A percentile compares a stretch with the other conserved stretches of the same genome.
Evolutionary conservation across 345 rosid genomes (phyloP).

Genomic region (Nasturtium officinale): DNA sequence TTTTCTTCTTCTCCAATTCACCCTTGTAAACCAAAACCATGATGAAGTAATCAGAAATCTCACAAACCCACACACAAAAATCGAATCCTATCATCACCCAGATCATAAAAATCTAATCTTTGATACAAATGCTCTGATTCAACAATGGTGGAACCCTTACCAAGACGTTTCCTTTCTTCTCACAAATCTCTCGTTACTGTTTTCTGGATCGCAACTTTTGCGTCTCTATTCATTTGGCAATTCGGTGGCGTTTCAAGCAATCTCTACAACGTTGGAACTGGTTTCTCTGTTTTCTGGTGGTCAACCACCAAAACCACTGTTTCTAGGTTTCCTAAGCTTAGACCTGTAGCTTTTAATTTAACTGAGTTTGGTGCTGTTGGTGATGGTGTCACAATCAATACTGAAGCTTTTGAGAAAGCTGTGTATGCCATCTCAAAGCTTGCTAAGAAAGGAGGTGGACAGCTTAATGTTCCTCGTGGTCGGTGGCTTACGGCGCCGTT

Average conservation of each 20-base stretch:
- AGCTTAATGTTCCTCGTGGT: constrained; percentile 93
- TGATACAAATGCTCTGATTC: constrained; percentile 4
- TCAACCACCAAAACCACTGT: constrained; percentile 29
- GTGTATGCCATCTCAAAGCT: constrained; percentile 72
- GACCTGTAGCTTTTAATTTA: constrained; percentile 67
- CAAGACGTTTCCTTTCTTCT: constrained; percentile 66
- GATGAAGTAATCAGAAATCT: not conserved
- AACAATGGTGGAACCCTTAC: constrained; percentile 64
- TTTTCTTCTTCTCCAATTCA: constrained; percentile 11
- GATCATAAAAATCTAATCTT: not conserved
- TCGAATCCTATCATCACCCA: not conserved
- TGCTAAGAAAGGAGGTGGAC: constrained; percentile 77
- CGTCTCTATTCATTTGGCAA: constrained; percentile 81
- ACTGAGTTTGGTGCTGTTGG: constrained; percentile 94
- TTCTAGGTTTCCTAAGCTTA: constrained; percentile 45
- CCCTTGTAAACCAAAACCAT: constrained; percentile 5
- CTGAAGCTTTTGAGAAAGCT: constrained; percentile 87
- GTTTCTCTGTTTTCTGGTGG: constrained; percentile 49
- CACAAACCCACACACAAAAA: not conserved
- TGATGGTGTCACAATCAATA: constrained; percentile 79
- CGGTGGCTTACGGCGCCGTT: constrained; percentile 94
- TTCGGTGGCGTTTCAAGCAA: constrained; percentile 40
- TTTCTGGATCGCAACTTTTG: constrained; percentile 81
- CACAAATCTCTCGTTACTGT: constrained; percentile 76
- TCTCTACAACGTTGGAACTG: constrained; percentile 36